Conservation (phyloP, 768 basidiomycete species). For the Leccinum subgranulosum region DNA sequence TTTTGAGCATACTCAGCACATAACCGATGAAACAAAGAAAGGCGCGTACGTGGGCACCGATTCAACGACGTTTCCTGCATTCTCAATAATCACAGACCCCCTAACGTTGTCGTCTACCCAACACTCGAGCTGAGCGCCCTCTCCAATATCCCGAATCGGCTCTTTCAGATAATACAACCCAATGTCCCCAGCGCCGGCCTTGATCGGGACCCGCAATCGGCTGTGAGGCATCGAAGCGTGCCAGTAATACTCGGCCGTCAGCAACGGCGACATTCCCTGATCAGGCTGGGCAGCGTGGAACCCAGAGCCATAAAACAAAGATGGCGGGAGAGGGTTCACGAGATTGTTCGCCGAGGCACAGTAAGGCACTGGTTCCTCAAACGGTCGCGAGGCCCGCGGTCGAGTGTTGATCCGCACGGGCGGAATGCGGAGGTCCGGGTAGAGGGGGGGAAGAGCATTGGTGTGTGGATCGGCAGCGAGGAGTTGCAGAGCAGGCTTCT, state of each 20-base stretch:
- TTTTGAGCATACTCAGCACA: slow-evolving; percentile 1
- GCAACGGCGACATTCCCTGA: slow-evolving; percentile 41
- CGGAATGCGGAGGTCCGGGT: slow-evolving; percentile 52
- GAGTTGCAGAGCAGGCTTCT: slow-evolving; percentile 14
- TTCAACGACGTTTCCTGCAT: slow-evolving; percentile 64
- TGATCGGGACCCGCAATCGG: slow-evolving; percentile 77
- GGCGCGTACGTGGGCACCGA: slow-evolving; percentile 62
- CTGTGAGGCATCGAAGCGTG: slow-evolving; percentile 84
- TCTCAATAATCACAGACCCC: slow-evolving; percentile 75
- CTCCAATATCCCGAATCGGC: slow-evolving; percentile 51
- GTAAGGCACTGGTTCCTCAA: slow-evolving; percentile 85
- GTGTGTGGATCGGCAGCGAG: slow-evolving; percentile 15
- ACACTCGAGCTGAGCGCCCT: slow-evolving; percentile 76
- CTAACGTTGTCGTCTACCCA: slow-evolving; percentile 97
- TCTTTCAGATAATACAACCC: slow-evolving; percentile 88
- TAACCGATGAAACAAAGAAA: neutral
- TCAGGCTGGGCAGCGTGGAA: slow-evolving; percentile 81
- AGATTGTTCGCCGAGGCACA: slow-evolving; percentile 97
- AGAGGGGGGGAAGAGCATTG: slow-evolving; percentile 5
- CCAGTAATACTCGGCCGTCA: slow-evolving; percentile 84
- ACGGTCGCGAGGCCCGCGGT: slow-evolving; percentile 51
- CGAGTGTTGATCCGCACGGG: slow-evolving; percentile 66
- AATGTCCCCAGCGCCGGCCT: slow-evolving; percentile 86
- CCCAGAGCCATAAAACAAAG: slow-evolving; percentile 89
- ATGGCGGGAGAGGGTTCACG: slow-evolving; percentile 94